Conservation (phyloP, 805 yeast genomes). For the Kodamaea neixiangensis region DNA sequence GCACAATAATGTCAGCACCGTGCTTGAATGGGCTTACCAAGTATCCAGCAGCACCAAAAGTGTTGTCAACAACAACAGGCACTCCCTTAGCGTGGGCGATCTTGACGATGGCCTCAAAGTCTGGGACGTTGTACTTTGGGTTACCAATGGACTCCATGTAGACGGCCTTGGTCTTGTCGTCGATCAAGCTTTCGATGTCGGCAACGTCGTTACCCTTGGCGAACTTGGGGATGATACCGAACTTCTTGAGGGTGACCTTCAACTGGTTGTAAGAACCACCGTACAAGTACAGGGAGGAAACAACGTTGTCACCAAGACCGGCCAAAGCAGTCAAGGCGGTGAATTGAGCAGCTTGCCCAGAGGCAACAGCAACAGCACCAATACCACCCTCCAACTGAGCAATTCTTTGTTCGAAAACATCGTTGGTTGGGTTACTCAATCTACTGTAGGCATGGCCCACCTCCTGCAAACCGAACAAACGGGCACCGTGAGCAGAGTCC, state of each 20-base stretch:
- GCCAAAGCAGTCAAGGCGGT: constrained; percentile 82
- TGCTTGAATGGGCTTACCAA: constrained; percentile 79
- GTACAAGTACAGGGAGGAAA: constrained; percentile 82
- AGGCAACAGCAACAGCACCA: constrained; percentile 84
- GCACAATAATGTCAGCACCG: constrained; percentile 91
- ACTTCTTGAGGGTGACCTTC: constrained; percentile 85
- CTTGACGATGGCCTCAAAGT: constrained; percentile 72
- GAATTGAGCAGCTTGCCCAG: constrained; percentile 98
- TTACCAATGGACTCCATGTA: constrained; percentile 91
- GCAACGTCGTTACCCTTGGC: constrained; percentile 81
- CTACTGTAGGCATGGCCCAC: constrained; percentile 89
- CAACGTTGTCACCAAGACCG: constrained; percentile 84
- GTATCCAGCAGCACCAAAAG: constrained; percentile 96
- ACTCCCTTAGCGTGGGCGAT: constrained; percentile 85
- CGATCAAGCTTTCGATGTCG: constrained; percentile 71
- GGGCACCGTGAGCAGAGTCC: constrained; percentile 90
- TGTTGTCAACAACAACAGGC: constrained; percentile 92
- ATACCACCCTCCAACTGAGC: constrained; percentile 93
- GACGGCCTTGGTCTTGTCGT: constrained; percentile 84
- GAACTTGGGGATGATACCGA: constrained; percentile 84
- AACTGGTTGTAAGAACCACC: constrained; percentile 98
- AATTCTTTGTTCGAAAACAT: constrained; percentile 86
- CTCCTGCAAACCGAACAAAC: constrained; percentile 79
- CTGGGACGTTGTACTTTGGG: constrained; percentile 91
- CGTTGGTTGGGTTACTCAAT: constrained; percentile 89